Percentiles rank a stretch among this genome's conserved stretches.
phyloP scores from a whole-genome alignment of 129 eudicot species.

The sunflower (Helianthus annuus) region DNA sequence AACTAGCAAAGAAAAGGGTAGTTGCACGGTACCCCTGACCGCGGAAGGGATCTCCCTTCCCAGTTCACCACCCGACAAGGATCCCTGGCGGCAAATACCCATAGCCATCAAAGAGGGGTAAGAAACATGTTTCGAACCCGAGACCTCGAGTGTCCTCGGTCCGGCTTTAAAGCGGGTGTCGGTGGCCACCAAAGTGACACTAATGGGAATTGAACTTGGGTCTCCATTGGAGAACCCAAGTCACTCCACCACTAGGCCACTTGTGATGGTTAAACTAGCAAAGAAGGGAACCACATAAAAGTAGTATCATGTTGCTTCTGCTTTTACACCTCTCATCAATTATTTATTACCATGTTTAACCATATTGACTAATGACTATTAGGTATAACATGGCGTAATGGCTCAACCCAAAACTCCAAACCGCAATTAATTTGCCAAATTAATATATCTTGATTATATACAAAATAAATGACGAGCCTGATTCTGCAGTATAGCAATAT shows the following conservation, averaged over 20 bases:
- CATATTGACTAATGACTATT: neutral
- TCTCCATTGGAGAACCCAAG: too few species aligned
- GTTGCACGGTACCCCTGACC: too few species aligned
- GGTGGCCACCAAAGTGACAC: too few species aligned
- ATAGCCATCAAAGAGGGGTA: too few species aligned
- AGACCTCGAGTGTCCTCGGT: too few species aligned
- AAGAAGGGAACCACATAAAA: constrained; percentile 7
- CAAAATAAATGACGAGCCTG: neutral
- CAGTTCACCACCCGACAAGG: too few species aligned
- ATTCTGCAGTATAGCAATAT: constrained; percentile 3
- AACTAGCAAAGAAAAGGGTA: neutral
- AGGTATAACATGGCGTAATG: constrained; percentile 10
- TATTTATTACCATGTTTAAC: constrained; percentile 15
- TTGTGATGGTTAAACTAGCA: neutral
- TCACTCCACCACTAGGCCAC: too few species aligned
- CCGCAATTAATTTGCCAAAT: constrained; percentile 4
- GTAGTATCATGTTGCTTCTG: constrained; percentile 12
- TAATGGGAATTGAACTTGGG: too few species aligned
- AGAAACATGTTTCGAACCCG: too few species aligned
- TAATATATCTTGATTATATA: neutral
- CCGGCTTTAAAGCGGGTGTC: too few species aligned
- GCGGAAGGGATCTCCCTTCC: too few species aligned
- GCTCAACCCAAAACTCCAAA: constrained; percentile 3
- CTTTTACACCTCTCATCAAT: constrained; percentile 9
- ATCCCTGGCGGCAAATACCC: too few species aligned